A percentile compares a stretch with the other conserved stretches of the same genome.
These are phyloP conservation scores for Lasiosphaeria miniovina DNA, from an alignment of 495 filamentous ascomycete genomes.

Conservation along the genomic window DNA sequence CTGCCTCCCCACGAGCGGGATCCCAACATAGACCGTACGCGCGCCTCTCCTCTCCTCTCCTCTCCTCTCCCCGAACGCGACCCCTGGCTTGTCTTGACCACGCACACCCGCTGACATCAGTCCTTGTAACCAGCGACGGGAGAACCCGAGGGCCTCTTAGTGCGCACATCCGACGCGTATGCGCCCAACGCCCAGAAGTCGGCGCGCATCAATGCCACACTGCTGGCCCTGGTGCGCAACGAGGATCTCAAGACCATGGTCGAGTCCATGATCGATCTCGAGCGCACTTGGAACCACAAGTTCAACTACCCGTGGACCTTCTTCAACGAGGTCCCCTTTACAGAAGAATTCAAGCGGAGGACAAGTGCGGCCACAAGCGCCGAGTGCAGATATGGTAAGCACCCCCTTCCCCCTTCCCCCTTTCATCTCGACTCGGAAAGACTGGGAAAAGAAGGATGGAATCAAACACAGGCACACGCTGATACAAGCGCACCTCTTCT, in stretches of 20 bases:
- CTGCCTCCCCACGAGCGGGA: slow-evolving; percentile 61
- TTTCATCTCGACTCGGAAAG: neutral
- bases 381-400: slow-evolving; percentile 73
- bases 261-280: slow-evolving; percentile 82
- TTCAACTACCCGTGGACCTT: slow-evolving; percentile 99
- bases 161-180: slow-evolving; percentile 69
- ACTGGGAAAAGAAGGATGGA: neutral
- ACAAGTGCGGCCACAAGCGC: slow-evolving; percentile 81
- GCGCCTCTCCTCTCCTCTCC: neutral
- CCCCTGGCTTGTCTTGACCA: neutral
- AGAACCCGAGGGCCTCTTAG: slow-evolving; percentile 74
- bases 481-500: neutral
- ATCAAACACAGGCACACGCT: neutral
- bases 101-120: slow-evolving; percentile 8
- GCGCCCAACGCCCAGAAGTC: slow-evolving; percentile 68
- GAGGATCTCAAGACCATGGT: slow-evolving; percentile 81
- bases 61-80: neutral
- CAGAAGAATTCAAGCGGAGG: slow-evolving; percentile 82
- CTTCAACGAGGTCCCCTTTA: slow-evolving; percentile 93
- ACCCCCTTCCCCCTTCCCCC: neutral
- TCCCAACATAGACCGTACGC: slow-evolving; percentile 75
- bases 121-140: slow-evolving; percentile 56
- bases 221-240: slow-evolving; percentile 92
- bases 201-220: slow-evolving; percentile 84
- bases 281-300: slow-evolving; percentile 95